phyloP scores from a whole-genome alignment of 306 rosid species.

The Cotoneaster glaucophyllus region DNA sequence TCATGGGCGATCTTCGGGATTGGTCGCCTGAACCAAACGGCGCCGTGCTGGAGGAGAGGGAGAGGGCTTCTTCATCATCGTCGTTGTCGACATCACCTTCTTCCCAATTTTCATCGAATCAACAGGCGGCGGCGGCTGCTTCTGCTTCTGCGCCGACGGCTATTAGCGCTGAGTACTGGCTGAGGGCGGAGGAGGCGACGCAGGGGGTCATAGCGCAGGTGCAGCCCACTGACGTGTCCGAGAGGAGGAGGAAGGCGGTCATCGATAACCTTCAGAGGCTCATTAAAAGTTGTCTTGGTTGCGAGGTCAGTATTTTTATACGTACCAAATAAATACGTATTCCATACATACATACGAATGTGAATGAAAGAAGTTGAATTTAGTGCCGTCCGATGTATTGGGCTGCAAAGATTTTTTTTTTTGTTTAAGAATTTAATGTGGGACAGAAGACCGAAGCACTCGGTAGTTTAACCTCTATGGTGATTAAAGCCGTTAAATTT shows the following conservation, averaged over 20 bases:
- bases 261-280: conserved; percentile 41
- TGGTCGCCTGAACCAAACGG: conserved; percentile 39
- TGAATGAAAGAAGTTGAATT: not conserved
- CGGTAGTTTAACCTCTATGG: not conserved
- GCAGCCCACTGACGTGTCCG: conserved; percentile 43
- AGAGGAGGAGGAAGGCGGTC: conserved; percentile 37
- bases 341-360: not conserved
- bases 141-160: conserved; percentile 14
- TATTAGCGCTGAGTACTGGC: conserved; percentile 26
- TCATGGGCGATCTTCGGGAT: conserved; percentile 43
- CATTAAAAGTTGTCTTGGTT: conserved; percentile 14
- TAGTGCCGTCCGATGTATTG: not conserved
- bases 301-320: conserved; percentile 28
- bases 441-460: not conserved
- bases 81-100: conserved; percentile 14
- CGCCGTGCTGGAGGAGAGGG: conserved; percentile 18
- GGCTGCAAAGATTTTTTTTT: not conserved
- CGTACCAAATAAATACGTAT: not conserved
- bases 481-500: not conserved
- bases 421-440: not conserved
- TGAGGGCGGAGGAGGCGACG: conserved; percentile 41
- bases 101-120: conserved; percentile 12
- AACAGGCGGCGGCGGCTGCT: not conserved
- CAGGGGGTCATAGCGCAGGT: conserved; percentile 40
- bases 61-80: conserved; percentile 21